Evolutionary conservation across 495 filamentous ascomycete genomes (phyloP).

Genomic region (Saxophila tyrrhenica): DNA sequence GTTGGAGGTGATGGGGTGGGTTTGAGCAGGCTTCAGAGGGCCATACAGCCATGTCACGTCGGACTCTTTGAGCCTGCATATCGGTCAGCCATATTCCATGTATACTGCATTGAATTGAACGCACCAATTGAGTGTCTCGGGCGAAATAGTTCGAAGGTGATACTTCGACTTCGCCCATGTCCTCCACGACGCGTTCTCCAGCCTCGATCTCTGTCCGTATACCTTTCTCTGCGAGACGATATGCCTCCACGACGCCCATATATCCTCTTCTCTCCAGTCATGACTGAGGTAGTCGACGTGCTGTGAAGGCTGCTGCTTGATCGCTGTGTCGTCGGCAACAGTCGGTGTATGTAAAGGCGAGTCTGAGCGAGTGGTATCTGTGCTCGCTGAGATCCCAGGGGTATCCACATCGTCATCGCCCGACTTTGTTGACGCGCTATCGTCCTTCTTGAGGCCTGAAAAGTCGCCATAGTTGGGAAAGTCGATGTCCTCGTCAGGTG

Average conservation of each 20-base stretch:
- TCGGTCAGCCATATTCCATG: too few species aligned
- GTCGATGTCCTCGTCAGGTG: constrained; percentile 6
- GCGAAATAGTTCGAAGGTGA: constrained; percentile 71
- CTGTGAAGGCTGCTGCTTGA: constrained; percentile 65
- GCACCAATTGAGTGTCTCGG: constrained; percentile 83
- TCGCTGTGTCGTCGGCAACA: constrained; percentile 72
- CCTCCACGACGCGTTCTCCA: constrained; percentile 97
- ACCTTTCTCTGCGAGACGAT: constrained; percentile 65
- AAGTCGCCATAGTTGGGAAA: constrained; percentile 2
- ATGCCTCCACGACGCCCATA: constrained; percentile 94
- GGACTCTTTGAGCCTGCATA: constrained; percentile 80
- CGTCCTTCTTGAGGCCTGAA: not conserved
- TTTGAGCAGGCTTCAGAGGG: constrained; percentile 59
- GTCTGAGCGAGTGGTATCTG: constrained; percentile 12
- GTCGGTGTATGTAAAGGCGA: constrained; percentile 24
- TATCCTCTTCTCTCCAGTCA: constrained; percentile 92
- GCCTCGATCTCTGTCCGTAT: constrained; percentile 66
- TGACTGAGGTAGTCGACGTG: constrained; percentile 97
- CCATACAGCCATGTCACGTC: constrained; percentile 98
- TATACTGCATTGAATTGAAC: constrained; percentile 28
- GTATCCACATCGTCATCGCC: not conserved
- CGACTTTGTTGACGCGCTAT: not conserved
- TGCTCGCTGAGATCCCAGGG: constrained; percentile 8
- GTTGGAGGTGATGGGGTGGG: constrained; percentile 28
- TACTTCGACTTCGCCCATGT: constrained; percentile 93